Evolutionary conservation across 495 filamentous ascomycete genomes (phyloP).

Genomic region (Cudoniella acicularis): DNA sequence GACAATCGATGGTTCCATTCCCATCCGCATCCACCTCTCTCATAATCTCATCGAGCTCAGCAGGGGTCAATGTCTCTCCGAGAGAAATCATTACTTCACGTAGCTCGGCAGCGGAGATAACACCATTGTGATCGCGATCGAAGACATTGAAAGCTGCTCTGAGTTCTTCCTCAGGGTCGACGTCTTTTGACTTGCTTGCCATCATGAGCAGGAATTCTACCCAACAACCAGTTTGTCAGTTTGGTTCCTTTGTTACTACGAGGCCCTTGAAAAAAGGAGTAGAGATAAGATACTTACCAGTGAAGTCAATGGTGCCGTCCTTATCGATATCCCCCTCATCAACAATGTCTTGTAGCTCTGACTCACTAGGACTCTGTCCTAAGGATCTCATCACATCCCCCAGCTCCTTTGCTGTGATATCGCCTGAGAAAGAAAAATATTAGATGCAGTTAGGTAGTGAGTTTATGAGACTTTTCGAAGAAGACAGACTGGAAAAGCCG

Average conservation of each 20-base stretch:
- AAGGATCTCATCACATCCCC: constrained; percentile 37
- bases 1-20: constrained; percentile 46
- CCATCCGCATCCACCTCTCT: constrained; percentile 43
- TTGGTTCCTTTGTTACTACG: too few species aligned
- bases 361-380: constrained; percentile 38
- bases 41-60: constrained; percentile 47
- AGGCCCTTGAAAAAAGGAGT: too few species aligned
- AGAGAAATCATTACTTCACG: constrained; percentile 41
- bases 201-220: constrained; percentile 47
- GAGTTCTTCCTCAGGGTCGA: constrained; percentile 43
- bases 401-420: constrained; percentile 15
- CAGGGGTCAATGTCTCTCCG: constrained; percentile 43
- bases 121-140: constrained; percentile 44
- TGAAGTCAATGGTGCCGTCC: constrained; percentile 43
- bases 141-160: constrained; percentile 45
- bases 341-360: constrained; percentile 44
- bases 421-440: constrained; percentile 7
- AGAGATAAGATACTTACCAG: constrained; percentile 27
- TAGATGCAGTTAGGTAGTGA: too few species aligned
- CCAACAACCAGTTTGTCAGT: neutral
- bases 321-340: constrained; percentile 43
- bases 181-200: constrained; percentile 34
- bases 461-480: too few species aligned
- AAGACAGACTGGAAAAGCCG: too few species aligned
- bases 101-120: constrained; percentile 43